phyloP scores from a whole-genome alignment of 78 protist species.

The Dictyostelium intermedium region DNA sequence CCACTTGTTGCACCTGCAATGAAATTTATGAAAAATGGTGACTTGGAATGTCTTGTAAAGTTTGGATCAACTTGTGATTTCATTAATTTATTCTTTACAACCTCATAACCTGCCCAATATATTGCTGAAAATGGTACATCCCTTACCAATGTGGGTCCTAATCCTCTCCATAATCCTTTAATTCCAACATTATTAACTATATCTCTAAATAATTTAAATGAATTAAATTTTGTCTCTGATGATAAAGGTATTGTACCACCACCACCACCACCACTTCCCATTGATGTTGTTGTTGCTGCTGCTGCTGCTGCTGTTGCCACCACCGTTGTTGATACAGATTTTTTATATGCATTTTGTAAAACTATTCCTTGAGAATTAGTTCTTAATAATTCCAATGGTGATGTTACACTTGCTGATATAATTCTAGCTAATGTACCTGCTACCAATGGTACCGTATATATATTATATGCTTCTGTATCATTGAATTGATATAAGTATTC shows the following conservation, averaged over 20 bases:
- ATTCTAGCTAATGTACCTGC: conserved; percentile 75
- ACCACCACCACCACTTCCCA: no score
- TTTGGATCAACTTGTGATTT: neutral
- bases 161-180: conserved; percentile 87
- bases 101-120: conserved; percentile 87
- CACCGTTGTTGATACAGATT: neutral
- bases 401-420: conserved; percentile 76
- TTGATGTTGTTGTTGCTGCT: neutral
- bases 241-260: neutral
- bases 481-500: neutral
- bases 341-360: neutral
- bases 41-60: neutral
- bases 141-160: conserved; percentile 79
- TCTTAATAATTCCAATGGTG: conserved; percentile 81
- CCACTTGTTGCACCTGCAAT: conserved; percentile 84
- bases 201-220: conserved; percentile 12
- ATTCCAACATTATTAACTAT: conserved; percentile 55
- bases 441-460: conserved; percentile 54
- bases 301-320: neutral
- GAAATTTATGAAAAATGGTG: conserved; percentile 70
- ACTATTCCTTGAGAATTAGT: conserved; percentile 84
- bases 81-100: conserved; percentile 1
- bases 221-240: neutral
- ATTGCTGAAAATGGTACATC: conserved; percentile 91
- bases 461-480: neutral